Evolutionary conservation across 768 basidiomycete species (phyloP).

Genomic region (Lentinula edodes): DNA sequence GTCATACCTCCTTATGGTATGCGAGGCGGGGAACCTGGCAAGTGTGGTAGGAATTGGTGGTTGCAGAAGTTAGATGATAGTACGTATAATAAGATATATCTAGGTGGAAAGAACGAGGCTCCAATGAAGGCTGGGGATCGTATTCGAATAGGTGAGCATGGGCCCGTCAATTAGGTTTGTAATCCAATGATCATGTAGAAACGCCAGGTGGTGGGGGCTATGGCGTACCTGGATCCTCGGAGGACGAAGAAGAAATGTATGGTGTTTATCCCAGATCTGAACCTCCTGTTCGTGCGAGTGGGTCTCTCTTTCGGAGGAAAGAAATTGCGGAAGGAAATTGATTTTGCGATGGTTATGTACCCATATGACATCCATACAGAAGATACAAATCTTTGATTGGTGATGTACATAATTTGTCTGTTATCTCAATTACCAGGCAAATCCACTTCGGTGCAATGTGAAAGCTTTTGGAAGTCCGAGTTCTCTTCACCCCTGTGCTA

Average conservation of each 20-base stretch:
- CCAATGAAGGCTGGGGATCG: not conserved
- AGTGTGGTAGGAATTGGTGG: not conserved
- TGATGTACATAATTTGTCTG: no score
- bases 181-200: not conserved
- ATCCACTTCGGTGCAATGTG: no score
- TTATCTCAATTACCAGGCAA: no score
- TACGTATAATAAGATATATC: not conserved
- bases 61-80: not conserved
- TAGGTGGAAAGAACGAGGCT: not conserved
- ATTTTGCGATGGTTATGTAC: not conserved
- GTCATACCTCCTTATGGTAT: conserved; percentile 3
- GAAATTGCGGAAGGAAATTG: not conserved
- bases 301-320: not conserved
- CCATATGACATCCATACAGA: no score
- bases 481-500: no score
- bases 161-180: not conserved
- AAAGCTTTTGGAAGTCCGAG: no score
- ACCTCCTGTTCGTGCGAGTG: not conserved
- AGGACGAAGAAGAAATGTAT: not conserved
- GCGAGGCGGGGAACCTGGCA: not conserved
- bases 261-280: not conserved
- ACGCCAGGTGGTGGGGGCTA: conserved; percentile 1
- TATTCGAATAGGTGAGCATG: not conserved
- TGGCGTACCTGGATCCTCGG: not conserved
- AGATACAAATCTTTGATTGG: no score